These are phyloP conservation scores for Immersiella caudata DNA, from an alignment of 495 filamentous ascomycete genomes.

Conservation along the genomic window DNA sequence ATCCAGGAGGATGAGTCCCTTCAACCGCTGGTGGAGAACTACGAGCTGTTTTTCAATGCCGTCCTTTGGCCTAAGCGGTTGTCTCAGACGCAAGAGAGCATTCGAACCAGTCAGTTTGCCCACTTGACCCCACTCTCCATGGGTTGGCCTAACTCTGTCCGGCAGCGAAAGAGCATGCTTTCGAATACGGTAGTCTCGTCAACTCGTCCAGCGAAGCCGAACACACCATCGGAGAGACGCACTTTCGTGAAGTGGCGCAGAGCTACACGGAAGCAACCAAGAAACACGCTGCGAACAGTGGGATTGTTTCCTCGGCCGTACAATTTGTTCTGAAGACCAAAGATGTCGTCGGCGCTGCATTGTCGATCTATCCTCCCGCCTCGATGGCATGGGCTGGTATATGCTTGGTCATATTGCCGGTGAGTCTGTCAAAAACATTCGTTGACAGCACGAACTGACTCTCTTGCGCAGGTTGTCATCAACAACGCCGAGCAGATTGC, in stretches of 20 bases:
- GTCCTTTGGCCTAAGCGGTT: constrained; percentile 11
- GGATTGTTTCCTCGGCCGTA: constrained; percentile 23
- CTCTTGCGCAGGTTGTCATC: constrained; percentile 21
- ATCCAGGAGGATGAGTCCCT: constrained; percentile 14
- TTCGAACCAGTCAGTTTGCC: not conserved
- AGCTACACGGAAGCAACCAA: constrained; percentile 17
- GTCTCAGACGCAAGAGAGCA: not conserved
- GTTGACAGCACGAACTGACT: not conserved
- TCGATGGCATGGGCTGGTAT: constrained; percentile 29
- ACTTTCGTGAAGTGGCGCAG: constrained; percentile 21
- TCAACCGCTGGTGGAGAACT: constrained; percentile 23
- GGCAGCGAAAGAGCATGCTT: not conserved
- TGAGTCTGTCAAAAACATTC: constrained; percentile 2
- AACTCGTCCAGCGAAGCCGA: not conserved
- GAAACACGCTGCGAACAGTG: constrained; percentile 9
- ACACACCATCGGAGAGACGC: constrained; percentile 5
- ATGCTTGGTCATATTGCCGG: constrained; percentile 27
- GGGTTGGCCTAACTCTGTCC: not conserved
- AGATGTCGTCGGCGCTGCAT: constrained; percentile 16
- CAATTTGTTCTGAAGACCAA: constrained; percentile 26
- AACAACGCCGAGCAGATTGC: constrained; percentile 30
- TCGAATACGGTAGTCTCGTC: not conserved
- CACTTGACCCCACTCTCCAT: too few species aligned
- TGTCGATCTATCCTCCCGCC: constrained; percentile 21
- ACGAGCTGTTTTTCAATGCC: constrained; percentile 27